phyloP scores from a whole-genome alignment of 2,329 filamentous ascomycete species.

The Moelleriella libera region DNA sequence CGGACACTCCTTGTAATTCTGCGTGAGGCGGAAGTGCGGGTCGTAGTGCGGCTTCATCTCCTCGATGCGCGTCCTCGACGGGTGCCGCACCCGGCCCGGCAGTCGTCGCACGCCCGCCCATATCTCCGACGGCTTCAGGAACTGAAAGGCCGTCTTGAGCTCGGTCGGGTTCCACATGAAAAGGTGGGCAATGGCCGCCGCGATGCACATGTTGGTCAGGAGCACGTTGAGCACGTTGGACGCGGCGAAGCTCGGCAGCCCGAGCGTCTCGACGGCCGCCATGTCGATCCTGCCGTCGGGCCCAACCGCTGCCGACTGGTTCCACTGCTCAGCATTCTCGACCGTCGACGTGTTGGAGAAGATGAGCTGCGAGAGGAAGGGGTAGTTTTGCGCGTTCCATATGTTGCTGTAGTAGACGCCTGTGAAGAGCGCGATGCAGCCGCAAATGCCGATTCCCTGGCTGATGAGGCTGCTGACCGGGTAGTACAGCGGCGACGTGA shows the following conservation, averaged over 20 bases:
- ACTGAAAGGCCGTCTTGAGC: conserved; percentile 9
- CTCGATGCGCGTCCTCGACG: background rate
- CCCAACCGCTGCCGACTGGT: conserved; percentile 27
- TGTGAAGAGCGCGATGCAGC: conserved; percentile 20
- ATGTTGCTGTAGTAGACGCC: conserved; percentile 13
- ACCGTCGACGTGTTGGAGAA: conserved; percentile 21
- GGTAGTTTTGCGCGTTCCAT: conserved; percentile 7
- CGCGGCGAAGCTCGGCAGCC: conserved; percentile 26
- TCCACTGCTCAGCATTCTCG: conserved; percentile 20
- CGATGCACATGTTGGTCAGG: conserved; percentile 28
- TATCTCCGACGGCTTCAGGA: conserved; percentile 1
- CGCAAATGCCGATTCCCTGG: conserved; percentile 20
- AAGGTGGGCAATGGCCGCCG: conserved; percentile 23
- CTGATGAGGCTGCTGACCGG: conserved; percentile 24
- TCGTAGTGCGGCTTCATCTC: conserved; percentile 13
- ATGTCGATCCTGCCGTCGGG: conserved; percentile 10
- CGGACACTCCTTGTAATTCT: conserved; percentile 25
- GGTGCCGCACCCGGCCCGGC: background rate
- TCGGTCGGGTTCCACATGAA: conserved; percentile 11
- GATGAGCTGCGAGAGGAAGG: conserved; percentile 19
- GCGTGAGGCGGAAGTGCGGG: conserved; percentile 27
- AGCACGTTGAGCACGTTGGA: conserved; percentile 25
- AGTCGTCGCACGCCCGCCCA: background rate
- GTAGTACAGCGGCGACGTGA: conserved; percentile 20
- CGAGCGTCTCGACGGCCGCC: conserved; percentile 16